Base-by-base conservation (phyloP, 441 rosid species). In the Adansonia madagascariensis region DNA sequence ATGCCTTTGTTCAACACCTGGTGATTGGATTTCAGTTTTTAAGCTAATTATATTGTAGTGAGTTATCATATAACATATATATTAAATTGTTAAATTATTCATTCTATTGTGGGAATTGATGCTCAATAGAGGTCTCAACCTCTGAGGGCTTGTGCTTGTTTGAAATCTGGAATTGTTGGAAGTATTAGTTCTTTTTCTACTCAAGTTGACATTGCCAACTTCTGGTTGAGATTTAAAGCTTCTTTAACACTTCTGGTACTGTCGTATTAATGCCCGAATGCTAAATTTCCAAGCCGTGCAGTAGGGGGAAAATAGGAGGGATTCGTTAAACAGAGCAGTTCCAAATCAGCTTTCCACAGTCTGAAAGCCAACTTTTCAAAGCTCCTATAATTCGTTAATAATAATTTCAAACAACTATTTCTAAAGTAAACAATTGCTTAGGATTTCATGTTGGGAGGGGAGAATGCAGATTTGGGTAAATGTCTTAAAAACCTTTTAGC, bases 1-100 rank as follows among this genome's bases (percentile, higher is more conserved):
- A 18, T 47, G 73, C 70, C 18, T 35, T 49, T 76, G 11, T 62
- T 73, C 52, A 52, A 75, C 41, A 31, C 53, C 46, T 20, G 35
- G 20, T 44, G 52, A 53, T 63, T 46, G 8, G n/a, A 24, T 4
- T 52, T 17, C 55, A 7, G 12, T 47, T 71, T 73, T 63, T 47
- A 15, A 27, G 39, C 15, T 18, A 44, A 61, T 72, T 8, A 4
- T 73, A 59, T 55, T 24, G 4, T 47, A 6, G 63, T 43, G 60
- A 44, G 46, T 75, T 15, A 60, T 44, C 3, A 20, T 35, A 60
- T 39, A 39, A 39, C 43, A 39, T 39, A 39, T 31, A 22, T 59
- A 11, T 27, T 27, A 39, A 61, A 53, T 35, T 31, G 47, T 15
- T 55, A 12, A 69, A 31, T 14, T 43, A 31, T 62, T 65, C 70